These are phyloP conservation scores for Sarocladium oryzae DNA, from an alignment of 2,329 filamentous ascomycete species.

Conservation along the genomic window DNA sequence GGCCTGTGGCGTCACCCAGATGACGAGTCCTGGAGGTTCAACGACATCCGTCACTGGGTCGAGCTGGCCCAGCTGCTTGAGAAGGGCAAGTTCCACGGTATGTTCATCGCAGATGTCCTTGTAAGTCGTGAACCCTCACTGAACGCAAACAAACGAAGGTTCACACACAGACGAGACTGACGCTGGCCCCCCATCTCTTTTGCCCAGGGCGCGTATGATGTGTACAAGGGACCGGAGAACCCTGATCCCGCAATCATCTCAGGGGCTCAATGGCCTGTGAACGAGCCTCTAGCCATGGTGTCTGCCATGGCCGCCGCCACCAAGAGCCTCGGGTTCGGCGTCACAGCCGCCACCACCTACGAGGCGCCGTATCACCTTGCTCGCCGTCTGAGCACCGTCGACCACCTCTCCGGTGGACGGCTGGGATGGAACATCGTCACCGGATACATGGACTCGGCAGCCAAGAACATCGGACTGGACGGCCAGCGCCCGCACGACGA, in stretches of 20 bases:
- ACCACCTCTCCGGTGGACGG: constrained; percentile 48
- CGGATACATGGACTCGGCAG: constrained; percentile 60
- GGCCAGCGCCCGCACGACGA: constrained; percentile 44
- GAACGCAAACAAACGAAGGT: no score
- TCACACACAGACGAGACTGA: neutral
- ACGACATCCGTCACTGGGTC: constrained; percentile 53
- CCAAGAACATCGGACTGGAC: constrained; percentile 52
- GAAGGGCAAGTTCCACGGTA: constrained; percentile 40
- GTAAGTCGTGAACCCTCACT: constrained; percentile 14
- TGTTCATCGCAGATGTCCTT: constrained; percentile 59
- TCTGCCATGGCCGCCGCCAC: constrained; percentile 64
- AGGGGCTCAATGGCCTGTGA: constrained; percentile 66
- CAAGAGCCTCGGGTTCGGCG: constrained; percentile 60
- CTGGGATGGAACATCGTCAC: constrained; percentile 52
- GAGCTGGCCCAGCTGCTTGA: constrained; percentile 54
- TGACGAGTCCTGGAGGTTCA: constrained; percentile 56
- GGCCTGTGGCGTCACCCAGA: constrained; percentile 53
- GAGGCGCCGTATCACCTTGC: constrained; percentile 64
- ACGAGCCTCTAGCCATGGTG: constrained; percentile 55
- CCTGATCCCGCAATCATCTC: constrained; percentile 50
- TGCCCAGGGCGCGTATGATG: constrained; percentile 54
- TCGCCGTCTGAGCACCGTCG: constrained; percentile 56
- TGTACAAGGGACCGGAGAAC: constrained; percentile 52
- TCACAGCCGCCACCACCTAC: constrained; percentile 62
- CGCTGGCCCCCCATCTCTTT: constrained; percentile 10